Evolutionary conservation across 345 rosid species (phyloP).

Genomic region (Brassica cretica): DNA sequence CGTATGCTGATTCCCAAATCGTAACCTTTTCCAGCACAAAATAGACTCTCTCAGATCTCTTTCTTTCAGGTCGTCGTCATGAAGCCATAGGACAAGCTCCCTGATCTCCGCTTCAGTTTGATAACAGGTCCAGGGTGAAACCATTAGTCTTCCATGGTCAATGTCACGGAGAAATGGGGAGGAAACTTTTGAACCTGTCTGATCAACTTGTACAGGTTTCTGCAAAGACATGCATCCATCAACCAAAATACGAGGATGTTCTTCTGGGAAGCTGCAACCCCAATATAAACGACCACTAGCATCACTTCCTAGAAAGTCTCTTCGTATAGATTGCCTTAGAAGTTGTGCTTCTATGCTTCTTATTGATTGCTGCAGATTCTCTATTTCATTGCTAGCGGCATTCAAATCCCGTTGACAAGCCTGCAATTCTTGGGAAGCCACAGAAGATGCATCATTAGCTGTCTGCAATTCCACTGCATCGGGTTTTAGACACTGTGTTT

Average conservation of each 20-base stretch:
- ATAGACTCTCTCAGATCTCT: conserved; percentile 75
- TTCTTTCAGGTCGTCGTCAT: conserved; percentile 60
- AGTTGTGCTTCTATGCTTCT: conserved; percentile 60
- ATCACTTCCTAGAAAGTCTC: conserved; percentile 88
- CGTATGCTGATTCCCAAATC: conserved; percentile 49
- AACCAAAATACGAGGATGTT: conserved; percentile 59
- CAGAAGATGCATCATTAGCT: conserved; percentile 43
- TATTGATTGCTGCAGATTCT: conserved; percentile 59
- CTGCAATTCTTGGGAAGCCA: conserved; percentile 53
- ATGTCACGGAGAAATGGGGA: conserved; percentile 53
- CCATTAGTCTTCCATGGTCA: conserved; percentile 39
- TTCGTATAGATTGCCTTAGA: conserved; percentile 60
- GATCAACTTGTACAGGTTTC: conserved; percentile 38
- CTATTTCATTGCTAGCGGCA: conserved; percentile 55
- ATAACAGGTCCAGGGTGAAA: conserved; percentile 63
- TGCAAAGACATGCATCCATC: conserved; percentile 66
- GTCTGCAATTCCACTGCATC: conserved; percentile 34
- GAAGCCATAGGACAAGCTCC: conserved; percentile 72
- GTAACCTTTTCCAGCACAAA: conserved; percentile 57
- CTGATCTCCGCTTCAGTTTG: conserved; percentile 74
- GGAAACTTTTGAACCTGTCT: conserved; percentile 55
- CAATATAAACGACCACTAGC: conserved; percentile 79
- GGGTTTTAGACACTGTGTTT: conserved; percentile 34
- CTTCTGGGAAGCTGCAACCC: conserved; percentile 59
- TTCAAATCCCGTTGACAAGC: conserved; percentile 56